Conservation (phyloP, 2,329 filamentous ascomycete genomes). For the Fusarium papillatum region DNA sequence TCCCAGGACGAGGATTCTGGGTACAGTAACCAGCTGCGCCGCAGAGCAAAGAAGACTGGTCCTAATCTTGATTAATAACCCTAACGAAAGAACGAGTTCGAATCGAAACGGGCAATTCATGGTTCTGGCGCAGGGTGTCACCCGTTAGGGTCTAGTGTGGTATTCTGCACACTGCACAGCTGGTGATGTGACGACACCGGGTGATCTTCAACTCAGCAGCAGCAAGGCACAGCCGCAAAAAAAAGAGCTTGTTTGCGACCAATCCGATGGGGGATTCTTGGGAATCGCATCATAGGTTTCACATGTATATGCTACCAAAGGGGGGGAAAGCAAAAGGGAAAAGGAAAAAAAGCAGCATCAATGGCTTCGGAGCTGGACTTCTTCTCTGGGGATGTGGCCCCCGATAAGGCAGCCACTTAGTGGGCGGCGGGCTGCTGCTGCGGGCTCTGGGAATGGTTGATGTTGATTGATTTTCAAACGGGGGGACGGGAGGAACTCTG, state of each 20-base stretch:
- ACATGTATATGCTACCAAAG: neutral
- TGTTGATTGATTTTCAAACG: neutral
- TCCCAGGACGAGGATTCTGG: conserved; percentile 21
- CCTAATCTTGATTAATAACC: conserved; percentile 27
- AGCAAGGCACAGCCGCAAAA: conserved; percentile 2
- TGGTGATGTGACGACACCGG: neutral
- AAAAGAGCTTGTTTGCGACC: neutral
- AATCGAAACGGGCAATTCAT: neutral
- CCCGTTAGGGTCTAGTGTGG: conserved; percentile 13
- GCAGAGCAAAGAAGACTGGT: conserved; percentile 6
- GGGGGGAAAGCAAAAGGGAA: neutral
- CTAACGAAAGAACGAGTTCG: neutral
- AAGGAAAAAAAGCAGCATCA: conserved; percentile 10
- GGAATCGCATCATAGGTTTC: neutral
- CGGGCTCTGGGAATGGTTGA: neutral
- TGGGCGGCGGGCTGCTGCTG: neutral
- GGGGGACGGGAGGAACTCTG: conserved; percentile 15
- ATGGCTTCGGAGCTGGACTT: conserved; percentile 29
- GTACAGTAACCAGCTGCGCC: conserved; percentile 39
- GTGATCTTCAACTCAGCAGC: neutral
- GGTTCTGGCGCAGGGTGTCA: conserved; percentile 22
- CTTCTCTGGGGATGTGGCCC: conserved; percentile 32
- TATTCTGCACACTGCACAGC: neutral
- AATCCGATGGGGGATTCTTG: neutral
- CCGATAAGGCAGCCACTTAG: conserved; percentile 31